Evolutionary conservation across 495 filamentous ascomycete genomes (phyloP), one percentile per base, ranked within the genome.

Genomic region (Physcia stellaris): DNA sequence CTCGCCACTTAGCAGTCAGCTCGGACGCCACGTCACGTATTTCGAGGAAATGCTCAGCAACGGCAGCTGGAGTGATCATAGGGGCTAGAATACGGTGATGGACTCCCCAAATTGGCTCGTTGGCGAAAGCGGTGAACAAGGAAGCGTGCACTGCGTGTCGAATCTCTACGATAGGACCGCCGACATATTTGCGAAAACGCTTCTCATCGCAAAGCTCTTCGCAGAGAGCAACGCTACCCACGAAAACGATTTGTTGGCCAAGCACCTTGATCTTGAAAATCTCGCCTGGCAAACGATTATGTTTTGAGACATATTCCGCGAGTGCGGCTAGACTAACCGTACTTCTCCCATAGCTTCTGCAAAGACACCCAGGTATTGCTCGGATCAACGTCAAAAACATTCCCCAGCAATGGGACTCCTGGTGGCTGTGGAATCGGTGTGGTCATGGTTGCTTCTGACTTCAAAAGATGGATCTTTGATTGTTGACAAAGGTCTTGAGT

Each of bases 131-230:
- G 0, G 79, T 83, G 59, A 87, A 88, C n/a, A 86, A 63, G 32
- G 79, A 77, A 58, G 80, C 72, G 40, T 74, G 64, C 2, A 79
- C 71, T 15, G 71, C 71, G 42, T 71, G 60, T 43, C 79, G 58
- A 39, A 85, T 66, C 51, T 82, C 65, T 16, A 62, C 39, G 19
- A 86, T 65, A 15, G 74, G 57, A 1, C 64, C 68, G 4, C 57
- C 57, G 5, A 83, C 65, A 43, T 59, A 63, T 55, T 88, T 88
- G 16, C 66, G 52, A 54, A 86, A 90, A 29, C 75, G 62, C 20
- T 58, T 74, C 56, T 83, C 73, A 50, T 88, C 76, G 54, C 75
- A 85, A 23, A 81, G 54, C 53, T 86, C 83, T 33, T 82, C 63
- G 10, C 80, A 52, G 4, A 86, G 59, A 15, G 64, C 68, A 29